Conservation (phyloP, 2,329 filamentous ascomycete species). For the Cordyceps pruinosa region DNA sequence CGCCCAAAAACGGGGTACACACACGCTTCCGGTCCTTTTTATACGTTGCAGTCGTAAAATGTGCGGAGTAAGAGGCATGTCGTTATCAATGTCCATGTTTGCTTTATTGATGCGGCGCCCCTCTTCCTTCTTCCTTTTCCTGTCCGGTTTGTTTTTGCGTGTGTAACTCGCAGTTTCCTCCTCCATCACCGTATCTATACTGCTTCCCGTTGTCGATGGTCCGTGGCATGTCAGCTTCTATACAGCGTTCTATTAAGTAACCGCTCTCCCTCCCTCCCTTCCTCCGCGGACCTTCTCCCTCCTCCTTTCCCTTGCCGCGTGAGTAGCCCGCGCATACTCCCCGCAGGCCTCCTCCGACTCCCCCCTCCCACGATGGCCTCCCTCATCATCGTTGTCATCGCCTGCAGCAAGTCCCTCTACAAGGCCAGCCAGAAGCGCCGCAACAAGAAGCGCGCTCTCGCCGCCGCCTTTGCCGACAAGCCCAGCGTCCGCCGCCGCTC, state of each 20-base stretch:
- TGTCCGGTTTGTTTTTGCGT: neutral
- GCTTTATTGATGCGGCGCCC: neutral
- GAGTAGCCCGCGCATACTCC: no score
- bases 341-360: neutral
- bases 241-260: neutral
- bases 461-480: constrained; percentile 3
- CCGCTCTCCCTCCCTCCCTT: neutral
- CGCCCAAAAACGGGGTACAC: constrained; percentile 1
- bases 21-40: neutral
- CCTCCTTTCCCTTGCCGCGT: no score
- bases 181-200: neutral
- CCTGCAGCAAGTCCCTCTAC: constrained; percentile 11
- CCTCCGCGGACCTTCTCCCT: neutral
- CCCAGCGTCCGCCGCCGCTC: constrained; percentile 5
- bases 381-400: constrained; percentile 9
- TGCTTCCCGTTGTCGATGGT: neutral
- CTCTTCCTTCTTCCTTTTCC: neutral
- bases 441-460: constrained; percentile 10
- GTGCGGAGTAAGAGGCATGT: neutral
- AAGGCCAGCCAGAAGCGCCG: constrained; percentile 7
- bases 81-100: constrained; percentile 1
- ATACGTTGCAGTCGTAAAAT: neutral
- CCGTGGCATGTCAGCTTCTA: neutral
- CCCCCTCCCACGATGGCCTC: constrained; percentile 5
- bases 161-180: neutral